A percentile compares a stretch with the other conserved stretches of the same genome.
Evolutionary conservation across 139 green algal genomes (phyloP).

Genomic region (Coelastrella sp.): DNA sequence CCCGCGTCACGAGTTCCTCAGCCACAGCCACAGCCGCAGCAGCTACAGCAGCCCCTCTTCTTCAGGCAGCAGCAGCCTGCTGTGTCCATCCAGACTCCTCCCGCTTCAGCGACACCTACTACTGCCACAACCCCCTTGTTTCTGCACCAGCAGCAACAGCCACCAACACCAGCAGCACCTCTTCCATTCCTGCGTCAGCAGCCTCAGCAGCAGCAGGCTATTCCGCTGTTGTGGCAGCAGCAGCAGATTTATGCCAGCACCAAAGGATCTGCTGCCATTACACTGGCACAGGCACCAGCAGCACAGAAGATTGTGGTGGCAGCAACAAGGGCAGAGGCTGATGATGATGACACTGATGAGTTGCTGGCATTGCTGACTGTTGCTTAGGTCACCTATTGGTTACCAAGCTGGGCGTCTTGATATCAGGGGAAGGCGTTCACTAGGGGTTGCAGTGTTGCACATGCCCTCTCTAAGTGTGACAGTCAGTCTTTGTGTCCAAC

Average conservation of each 20-base stretch:
- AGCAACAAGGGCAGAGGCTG: background rate
- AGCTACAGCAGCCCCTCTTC: background rate
- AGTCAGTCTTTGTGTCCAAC: too few species aligned
- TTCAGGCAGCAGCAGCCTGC: background rate
- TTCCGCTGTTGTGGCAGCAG: background rate
- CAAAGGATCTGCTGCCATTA: background rate
- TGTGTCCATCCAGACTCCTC: background rate
- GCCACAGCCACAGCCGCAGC: background rate
- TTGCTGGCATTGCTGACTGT: slow-evolving; percentile 10
- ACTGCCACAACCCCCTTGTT: background rate
- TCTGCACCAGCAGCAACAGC: background rate
- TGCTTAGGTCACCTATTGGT: background rate
- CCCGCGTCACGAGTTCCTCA: background rate
- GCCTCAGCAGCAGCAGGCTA: background rate
- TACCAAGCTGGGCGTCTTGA: too few species aligned
- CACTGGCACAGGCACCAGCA: background rate
- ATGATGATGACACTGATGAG: slow-evolving; percentile 11
- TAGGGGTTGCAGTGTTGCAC: too few species aligned
- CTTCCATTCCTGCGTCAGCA: background rate
- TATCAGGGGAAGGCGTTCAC: too few species aligned
- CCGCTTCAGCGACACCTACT: background rate
- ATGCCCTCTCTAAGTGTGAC: too few species aligned
- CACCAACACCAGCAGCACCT: background rate
- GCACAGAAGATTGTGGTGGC: background rate
- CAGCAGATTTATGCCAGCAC: background rate